Conservation (phyloP, 768 basidiomycete species). For the Antrodiella citrinella region DNA sequence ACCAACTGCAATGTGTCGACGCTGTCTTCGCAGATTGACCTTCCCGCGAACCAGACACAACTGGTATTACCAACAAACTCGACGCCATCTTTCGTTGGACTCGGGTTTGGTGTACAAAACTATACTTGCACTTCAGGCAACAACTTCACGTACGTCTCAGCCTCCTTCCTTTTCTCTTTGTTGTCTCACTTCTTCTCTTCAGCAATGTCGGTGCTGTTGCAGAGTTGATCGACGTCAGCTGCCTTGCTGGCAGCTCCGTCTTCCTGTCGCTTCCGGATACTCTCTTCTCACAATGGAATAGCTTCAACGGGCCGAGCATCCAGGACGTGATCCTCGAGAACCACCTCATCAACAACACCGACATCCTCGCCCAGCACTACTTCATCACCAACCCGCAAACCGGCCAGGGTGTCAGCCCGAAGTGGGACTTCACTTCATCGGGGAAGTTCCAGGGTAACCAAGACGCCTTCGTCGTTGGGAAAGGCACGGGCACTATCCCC, state of each 20-base stretch:
- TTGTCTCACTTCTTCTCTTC: slow-evolving; percentile 1
- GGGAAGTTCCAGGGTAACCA: slow-evolving; percentile 11
- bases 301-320: slow-evolving; percentile 9
- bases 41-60: not conserved
- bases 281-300: slow-evolving; percentile 14
- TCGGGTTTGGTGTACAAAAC: slow-evolving; percentile 46
- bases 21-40: not conserved
- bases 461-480: slow-evolving; percentile 20
- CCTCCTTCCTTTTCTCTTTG: not conserved
- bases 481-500: slow-evolving; percentile 18
- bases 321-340: slow-evolving; percentile 16
- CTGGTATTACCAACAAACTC: slow-evolving; percentile 20
- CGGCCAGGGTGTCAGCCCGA: slow-evolving; percentile 21
- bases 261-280: slow-evolving; percentile 13
- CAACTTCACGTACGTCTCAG: slow-evolving; percentile 32
- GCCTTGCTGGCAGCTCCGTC: slow-evolving; percentile 14
- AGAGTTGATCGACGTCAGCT: slow-evolving; percentile 25
- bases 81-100: slow-evolving; percentile 31
- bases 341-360: slow-evolving; percentile 14
- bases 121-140: slow-evolving; percentile 38
- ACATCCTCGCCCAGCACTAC: slow-evolving; percentile 28
- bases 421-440: slow-evolving; percentile 26
- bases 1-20: not conserved
- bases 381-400: slow-evolving; percentile 27
- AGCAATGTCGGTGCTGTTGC: slow-evolving; percentile 36